Evolutionary conservation across 139 green algal genomes (phyloP), one percentile per base, ranked within the genome.

Genomic region (Coccomyxa sp.): DNA sequence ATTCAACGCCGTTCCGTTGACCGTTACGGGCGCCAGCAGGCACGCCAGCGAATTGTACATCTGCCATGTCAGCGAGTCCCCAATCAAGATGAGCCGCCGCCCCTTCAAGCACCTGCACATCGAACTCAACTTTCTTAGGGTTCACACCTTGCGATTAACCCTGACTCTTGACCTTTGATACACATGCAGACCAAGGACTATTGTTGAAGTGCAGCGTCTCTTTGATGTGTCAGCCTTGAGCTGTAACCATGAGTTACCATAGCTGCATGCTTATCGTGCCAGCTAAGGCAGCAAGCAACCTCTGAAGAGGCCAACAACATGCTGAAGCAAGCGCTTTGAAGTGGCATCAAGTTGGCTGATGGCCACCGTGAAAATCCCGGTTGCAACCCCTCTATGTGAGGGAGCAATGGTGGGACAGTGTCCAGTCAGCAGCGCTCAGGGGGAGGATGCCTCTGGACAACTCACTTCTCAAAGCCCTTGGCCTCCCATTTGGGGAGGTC

Each of bases 61-160:
- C 71, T 77, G 71, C 71, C 71, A 38, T 1, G n/a, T 77, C 71
- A 77, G 71, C 71, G 71, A 77, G 71, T 77, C 71, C 4, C 71
- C 71, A 16, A 77, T 31, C 10, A 77, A 38, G 10, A 77, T 77
- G 1, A 77, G 21, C 71, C 27, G 21, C 71, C 71, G 71, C 71
- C 71, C 71, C 71, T 31, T 38, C 71, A 77, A 38, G 71, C 71
- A 77, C 27, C 27, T 77, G 71, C 7, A 71, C 38, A 51, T 51
- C 38, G 3, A 51, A 3, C 7, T 51, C 38, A 3, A 7, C 38
- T 51, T 51, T 51, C 38, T 51, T 51, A n/a, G n/a, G n/a, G n/a
- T 51, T 51, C 7, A 51, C 38, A 51, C 38, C 38, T 51, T 51
- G 7, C 38, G 7, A 51, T 51, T 3, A 51, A 3, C 7, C 38